phyloP scores from a whole-genome alignment of 106 monocot species.

The Dendrobium catenatum region DNA sequence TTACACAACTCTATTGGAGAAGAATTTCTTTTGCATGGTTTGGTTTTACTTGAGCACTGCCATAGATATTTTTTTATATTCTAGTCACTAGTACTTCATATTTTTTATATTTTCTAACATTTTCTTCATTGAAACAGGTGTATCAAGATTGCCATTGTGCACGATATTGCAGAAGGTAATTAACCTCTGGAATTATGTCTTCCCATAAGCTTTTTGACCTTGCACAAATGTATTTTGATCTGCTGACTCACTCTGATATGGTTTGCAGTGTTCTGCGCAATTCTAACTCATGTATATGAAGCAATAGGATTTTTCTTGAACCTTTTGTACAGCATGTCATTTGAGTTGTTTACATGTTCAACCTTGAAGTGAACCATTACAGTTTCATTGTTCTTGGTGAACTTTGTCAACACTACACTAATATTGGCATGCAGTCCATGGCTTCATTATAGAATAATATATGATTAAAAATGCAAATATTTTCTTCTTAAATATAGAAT shows the following conservation, averaged over 20 bases:
- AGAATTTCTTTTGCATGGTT: neutral
- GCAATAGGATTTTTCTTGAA: neutral
- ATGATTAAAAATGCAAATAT: neutral
- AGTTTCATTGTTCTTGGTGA: no score
- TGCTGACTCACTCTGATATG: neutral
- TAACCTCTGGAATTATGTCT: neutral
- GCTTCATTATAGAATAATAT: neutral
- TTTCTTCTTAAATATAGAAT: neutral
- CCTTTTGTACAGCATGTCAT: no score
- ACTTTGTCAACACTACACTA: no score
- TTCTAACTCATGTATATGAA: neutral
- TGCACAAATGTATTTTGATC: neutral
- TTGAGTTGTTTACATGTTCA: no score
- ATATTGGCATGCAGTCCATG: neutral
- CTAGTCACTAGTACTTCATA: neutral
- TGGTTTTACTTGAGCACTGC: neutral
- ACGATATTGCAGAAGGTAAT: constrained; percentile 61
- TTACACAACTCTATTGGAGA: neutral
- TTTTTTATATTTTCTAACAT: neutral
- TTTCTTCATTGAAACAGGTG: constrained; percentile 31
- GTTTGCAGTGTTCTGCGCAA: neutral
- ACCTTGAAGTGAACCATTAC: no score
- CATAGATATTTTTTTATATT: neutral
- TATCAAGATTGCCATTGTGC: constrained; percentile 60
- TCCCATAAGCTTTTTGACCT: neutral